Evolutionary conservation across 129 eudicot genomes (phyloP), one percentile per base, ranked within the genome.

Genomic region (Heracleum sosnowskyi): DNA sequence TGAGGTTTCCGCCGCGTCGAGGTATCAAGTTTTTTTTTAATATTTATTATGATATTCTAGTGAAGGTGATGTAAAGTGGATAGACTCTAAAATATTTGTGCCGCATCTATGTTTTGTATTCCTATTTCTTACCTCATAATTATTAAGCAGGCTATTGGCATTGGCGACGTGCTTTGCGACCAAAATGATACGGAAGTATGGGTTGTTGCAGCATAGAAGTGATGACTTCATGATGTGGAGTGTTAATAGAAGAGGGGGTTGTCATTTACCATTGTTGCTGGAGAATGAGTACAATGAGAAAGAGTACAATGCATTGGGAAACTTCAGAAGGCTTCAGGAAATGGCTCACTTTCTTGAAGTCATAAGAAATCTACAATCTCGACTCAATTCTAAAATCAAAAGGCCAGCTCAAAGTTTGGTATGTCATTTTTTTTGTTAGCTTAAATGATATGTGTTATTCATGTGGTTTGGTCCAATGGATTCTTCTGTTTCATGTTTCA

Each of bases 1-100:
- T 76, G 97, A 90, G 79, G 91, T 90, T 47, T 87, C 98, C 74
- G 86, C 93, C 79, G 96, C 98, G 64, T 84, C 86, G 79, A 91
- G 97, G 98, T 91, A 88, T 76, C 80, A 57, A 73, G 11, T 39
- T 51, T 33, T 79, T 35, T 60, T 53, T 4, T n/a, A n/a, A 20
- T 70, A 40, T 46, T 68, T 72, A 69, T 40, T 72, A 73, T 78
- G 71, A 37, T 62, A 69, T 68, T 39, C 35, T 26, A 47, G 60
- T 76, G 72, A 51, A 45, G 55, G 53, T 76, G 63, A 35, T 78
- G 74, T 29, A 26, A 15, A 77, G 53, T 81, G 69, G 76, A 49
- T 63, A 75, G 60, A 76, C 75, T 64, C 28, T 64, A 31, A 57
- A 41, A 71, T 72, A 28, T 49, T 74, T 79, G 37, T n/a, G 42